Base-by-base conservation (phyloP, 139 green algal genomes). In the Coccomyxa sp. region DNA sequence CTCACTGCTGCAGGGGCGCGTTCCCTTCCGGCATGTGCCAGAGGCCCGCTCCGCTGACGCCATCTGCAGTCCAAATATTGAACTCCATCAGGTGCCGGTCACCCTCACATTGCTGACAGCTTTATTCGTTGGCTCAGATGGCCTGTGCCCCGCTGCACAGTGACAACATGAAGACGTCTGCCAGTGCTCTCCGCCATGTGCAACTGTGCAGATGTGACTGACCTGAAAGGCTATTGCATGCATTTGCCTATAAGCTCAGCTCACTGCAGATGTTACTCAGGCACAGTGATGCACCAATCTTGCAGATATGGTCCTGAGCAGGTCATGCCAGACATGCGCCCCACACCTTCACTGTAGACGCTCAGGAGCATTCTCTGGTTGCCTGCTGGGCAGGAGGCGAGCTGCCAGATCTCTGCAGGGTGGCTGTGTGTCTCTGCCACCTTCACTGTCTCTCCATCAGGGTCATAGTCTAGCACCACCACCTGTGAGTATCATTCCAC, bases 321-420 rank as follows among this genome's bases (percentile, higher is more conserved):
- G 16, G 44, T 12, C 44, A 29, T 12, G 44, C 44, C 14, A 16
- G 16, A 58, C 44, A 12, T 16, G 14, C 14, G 14, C 16, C 14
- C 10, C 69, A 5, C 33, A 91, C 90, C 88, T 85, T 89, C 85
- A 55, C 88, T 91, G 81, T 88, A 86, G 9, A 93, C 88, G 10
- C 89, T 93, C 0, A 92, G 70, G 22, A 93, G 73, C 1, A 78
- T 35, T 39, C 86, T 74, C 0, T 83, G 33, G 3, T 80, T n/a
- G n/a, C n/a, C 36, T 14, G 39, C 58, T 9, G 87, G 84, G 68
- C 73, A 83, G 35, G 88, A 75, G 6, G 88, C 83, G 1, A 94
- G 83, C 79, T 88, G 86, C 91, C 91, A 95, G 0, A 95, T 78
- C 55, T 95, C 91, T 4, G 82, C 80, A 0, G 76, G 68, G 79